Percentiles rank a stretch among this genome's conserved stretches.
phyloP scores from a whole-genome alignment of 495 filamentous ascomycete species.

The Chaetomidium leptoderma region DNA sequence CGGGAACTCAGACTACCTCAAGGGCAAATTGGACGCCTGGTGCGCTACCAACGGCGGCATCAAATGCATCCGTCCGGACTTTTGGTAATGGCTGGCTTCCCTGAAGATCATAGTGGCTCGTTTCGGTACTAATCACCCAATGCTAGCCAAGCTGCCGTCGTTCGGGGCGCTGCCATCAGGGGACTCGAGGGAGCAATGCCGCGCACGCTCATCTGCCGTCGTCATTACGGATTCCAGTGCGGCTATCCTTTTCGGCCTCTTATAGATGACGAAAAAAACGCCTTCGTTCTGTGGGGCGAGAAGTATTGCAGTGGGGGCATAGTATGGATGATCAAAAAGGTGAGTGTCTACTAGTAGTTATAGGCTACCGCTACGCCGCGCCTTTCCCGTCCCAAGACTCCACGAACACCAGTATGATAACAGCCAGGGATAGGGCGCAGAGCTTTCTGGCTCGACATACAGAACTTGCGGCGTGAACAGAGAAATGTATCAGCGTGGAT shows the following conservation, averaged over 20 bases:
- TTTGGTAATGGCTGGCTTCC: not conserved
- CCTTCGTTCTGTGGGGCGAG: not conserved
- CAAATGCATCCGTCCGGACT: not conserved
- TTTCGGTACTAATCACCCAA: not conserved
- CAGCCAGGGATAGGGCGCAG: not conserved
- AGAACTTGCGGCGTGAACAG: not conserved
- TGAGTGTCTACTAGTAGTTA: too few relatives aligned
- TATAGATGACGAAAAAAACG: not conserved
- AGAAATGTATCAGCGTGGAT: not conserved
- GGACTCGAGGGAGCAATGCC: not conserved
- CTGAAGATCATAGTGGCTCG: not conserved
- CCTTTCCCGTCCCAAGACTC: not conserved
- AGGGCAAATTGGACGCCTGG: not conserved
- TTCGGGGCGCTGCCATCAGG: not conserved
- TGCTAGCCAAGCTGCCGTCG: not conserved
- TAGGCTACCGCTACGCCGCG: not conserved
- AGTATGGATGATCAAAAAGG: not conserved
- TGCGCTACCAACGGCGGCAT: not conserved
- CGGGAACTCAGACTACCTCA: slow-evolving; percentile 1
- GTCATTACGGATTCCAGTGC: not conserved
- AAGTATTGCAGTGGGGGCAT: not conserved
- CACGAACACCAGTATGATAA: not conserved
- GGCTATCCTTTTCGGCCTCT: not conserved
- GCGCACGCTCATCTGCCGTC: not conserved
- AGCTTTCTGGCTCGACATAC: not conserved